Base-by-base conservation (phyloP, 2,329 filamentous ascomycete genomes). In the Stromatinia cepivora region DNA sequence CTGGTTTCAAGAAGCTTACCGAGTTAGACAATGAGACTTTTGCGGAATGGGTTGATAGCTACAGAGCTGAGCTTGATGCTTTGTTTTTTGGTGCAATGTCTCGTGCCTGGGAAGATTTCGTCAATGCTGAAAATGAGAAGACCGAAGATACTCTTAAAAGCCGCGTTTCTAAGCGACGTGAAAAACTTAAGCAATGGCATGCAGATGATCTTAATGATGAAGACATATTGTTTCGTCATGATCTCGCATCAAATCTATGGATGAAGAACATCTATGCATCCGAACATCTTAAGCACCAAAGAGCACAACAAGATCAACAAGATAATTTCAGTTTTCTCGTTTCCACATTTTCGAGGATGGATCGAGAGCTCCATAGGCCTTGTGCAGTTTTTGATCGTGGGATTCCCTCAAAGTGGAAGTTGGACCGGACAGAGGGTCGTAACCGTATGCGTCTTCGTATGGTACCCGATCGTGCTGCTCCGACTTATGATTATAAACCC, bases 261-360 rank as follows among this genome's bases (percentile, higher is more conserved):
- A 91, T 94, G 82, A 93, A 94, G 75, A 98, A 97, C 75, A 97
- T 99, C 53, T 95, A 94, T 79, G 89, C 91, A 62, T 93, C 94
- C 0, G 95, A 99, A 78, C 90, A 95, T 73, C 87, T 94, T 77
- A 98, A 97, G 78, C 90, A 97, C 73, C 94, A 98, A 78, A 86
- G 95, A 71, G 86, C 92, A 22, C 81, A 93, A 67, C 95, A 99
- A 79, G 96, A 99, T 76, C 92, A 97, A 76, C 93, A 97, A 75
- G 95, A 99, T 77, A 94, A 94, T 76, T 86, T 92, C 70, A 85
- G 86, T 1, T 97, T 93, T 77, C 86, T 96, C 71, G 87, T 88
- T 54, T 88, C 91, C 0, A 86, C 90, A 0, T 93, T 95, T 77
- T 86, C 87, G 7, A 93, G 90, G 76, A 90, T 98, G 81, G 89